Evolutionary conservation across 225 moss, liverwort and hornwort genomes (phyloP).

Genomic region (Rhytidiadelphus loreus): DNA sequence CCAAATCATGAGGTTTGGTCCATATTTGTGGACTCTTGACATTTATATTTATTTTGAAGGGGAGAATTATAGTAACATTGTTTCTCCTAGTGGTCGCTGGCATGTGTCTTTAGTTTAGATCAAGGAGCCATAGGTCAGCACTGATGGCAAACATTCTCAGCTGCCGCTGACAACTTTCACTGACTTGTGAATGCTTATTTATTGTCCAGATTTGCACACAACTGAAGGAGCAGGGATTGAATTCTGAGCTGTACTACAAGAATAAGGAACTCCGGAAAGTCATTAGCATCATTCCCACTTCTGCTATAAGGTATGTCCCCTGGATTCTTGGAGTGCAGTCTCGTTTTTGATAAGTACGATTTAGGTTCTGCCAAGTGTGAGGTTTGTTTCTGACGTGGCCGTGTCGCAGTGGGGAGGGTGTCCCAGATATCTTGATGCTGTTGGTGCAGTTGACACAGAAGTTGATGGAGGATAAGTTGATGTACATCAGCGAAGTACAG

Average conservation of each 20-base stretch:
- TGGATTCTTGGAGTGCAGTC: background rate
- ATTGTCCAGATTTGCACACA: slow-evolving; percentile 50
- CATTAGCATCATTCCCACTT: slow-evolving; percentile 89
- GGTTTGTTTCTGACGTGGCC: background rate
- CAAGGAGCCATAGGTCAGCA: background rate
- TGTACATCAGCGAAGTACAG: slow-evolving; percentile 98
- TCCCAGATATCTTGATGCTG: slow-evolving; percentile 96
- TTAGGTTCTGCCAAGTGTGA: background rate
- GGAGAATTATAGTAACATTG: background rate
- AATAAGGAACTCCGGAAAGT: slow-evolving; percentile 92
- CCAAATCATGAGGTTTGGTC: background rate
- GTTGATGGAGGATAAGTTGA: slow-evolving; percentile 99
- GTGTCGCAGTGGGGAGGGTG: slow-evolving; percentile 85
- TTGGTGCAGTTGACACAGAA: slow-evolving; percentile 94
- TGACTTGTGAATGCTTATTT: background rate
- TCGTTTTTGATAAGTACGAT: background rate
- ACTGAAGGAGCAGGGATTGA: slow-evolving; percentile 96
- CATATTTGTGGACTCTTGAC: background rate
- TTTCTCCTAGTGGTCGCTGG: background rate
- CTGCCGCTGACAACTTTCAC: background rate
- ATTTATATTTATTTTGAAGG: background rate
- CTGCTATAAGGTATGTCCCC: slow-evolving; percentile 71
- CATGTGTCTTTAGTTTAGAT: background rate
- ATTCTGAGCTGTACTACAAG: slow-evolving; percentile 95
- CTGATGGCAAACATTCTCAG: background rate